Evolutionary conservation across 2,329 filamentous ascomycete genomes (phyloP), one percentile per base, ranked within the genome.

Genomic region (Samsoniella hepiali): DNA sequence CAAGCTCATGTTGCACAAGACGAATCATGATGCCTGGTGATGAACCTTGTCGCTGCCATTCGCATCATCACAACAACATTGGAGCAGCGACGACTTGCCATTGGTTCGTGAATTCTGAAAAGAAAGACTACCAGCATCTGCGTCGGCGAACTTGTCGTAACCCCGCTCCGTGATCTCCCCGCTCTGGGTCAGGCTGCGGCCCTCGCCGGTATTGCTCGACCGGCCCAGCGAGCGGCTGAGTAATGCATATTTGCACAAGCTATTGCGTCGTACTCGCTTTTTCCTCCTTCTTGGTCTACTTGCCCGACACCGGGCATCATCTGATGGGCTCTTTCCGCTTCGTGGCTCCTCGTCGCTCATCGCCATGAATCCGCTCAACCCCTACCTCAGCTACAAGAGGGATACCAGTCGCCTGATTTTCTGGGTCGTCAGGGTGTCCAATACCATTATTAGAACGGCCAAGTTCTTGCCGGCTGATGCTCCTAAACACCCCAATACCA

Each of bases 331-430:
- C 27, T 13, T 9, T 3, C 15, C 4, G 13, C 29, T 9, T 31
- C 11, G 45, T 13, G 27, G 5, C 45, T 49, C 6, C 22, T 49
- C 45, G 13, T n/a, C 40, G 10, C 3, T 13, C 2, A 3, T 36
- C 50, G 29, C 51, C 32, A 55, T 55, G 17, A 38, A 38, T 40
- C 34, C 51, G 9, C 51, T 55, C 5, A 57, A 57, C 27, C 38
- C 54, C 9, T 57, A 57, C 40, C 38, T 45, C 54, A 9, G 38
- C 38, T 57, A 57, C 40, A 57, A 57, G 38, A 44, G 54, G 27
- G 54, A 57, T n/a, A 57, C 54, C 5, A 44, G 54, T 32, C 42
- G 42, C 38, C 54, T 57, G 22, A 45, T 57, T 5, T 57, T 44
- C 34, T 57, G 54, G 54, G 31, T 57, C 6, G 22, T 57, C 38